Percentiles rank a stretch among this genome's conserved stretches.
phyloP scores from a whole-genome alignment of 495 filamentous ascomycete species.

The Penicillium nucicola region DNA sequence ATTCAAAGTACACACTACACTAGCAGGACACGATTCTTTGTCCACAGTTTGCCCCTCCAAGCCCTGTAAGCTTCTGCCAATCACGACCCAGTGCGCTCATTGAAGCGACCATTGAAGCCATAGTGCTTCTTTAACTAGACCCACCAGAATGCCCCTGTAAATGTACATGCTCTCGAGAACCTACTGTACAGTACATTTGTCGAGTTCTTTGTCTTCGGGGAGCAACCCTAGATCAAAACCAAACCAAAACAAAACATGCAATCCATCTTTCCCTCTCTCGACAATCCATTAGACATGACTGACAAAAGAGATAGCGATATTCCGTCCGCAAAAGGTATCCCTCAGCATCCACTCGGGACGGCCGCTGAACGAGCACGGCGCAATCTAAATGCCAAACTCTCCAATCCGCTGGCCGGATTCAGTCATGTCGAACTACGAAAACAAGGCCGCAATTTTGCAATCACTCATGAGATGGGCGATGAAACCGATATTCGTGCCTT shows the following conservation, averaged over 20 bases:
- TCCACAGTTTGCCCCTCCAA: neutral
- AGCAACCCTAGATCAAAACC: neutral
- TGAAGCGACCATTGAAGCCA: too few relatives aligned
- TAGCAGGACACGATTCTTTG: neutral
- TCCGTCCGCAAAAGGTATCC: conserved; percentile 16
- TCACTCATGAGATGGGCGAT: conserved; percentile 59
- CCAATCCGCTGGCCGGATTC: conserved; percentile 68
- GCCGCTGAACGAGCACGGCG: conserved; percentile 50
- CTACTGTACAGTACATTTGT: too few relatives aligned
- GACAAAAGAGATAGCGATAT: neutral
- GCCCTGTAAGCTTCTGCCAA: neutral
- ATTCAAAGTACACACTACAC: neutral
- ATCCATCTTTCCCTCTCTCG: neutral
- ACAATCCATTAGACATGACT: neutral
- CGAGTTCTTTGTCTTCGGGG: conserved; percentile 2
- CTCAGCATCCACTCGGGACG: conserved; percentile 26
- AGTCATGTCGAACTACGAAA: conserved; percentile 55
- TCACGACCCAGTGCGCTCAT: neutral
- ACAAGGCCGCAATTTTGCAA: conserved; percentile 65
- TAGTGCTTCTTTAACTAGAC: neutral
- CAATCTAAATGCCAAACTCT: conserved; percentile 58
- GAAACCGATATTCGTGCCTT: conserved; percentile 64
- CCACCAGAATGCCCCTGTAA: neutral
- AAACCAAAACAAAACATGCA: neutral
- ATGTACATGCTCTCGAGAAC: neutral